phyloP scores from a whole-genome alignment of 2,329 filamentous ascomycete genomes.

The Claviceps pusilla region DNA sequence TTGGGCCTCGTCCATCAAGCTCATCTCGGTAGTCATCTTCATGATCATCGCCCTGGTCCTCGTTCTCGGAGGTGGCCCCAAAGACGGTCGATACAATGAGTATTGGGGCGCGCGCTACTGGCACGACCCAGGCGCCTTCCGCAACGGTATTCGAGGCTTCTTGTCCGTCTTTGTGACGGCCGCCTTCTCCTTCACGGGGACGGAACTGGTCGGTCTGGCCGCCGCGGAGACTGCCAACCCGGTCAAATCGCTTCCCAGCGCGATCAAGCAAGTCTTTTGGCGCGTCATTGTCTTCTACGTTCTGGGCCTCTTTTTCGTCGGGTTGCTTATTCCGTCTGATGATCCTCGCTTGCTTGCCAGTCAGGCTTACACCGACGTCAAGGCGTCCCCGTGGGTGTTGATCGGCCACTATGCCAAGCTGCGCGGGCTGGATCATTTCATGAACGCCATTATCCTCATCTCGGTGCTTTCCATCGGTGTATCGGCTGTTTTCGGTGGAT shows the following conservation, averaged over 20 bases:
- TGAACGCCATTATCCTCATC: slow-evolving; percentile 39
- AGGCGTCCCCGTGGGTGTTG: slow-evolving; percentile 35
- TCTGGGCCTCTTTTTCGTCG: slow-evolving; percentile 33
- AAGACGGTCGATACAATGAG: slow-evolving; percentile 22
- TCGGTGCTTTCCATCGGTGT: slow-evolving; percentile 40
- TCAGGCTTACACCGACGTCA: slow-evolving; percentile 27
- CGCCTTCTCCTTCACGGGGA: slow-evolving; percentile 53
- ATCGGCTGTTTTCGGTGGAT: slow-evolving; percentile 39
- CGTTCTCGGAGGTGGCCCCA: slow-evolving; percentile 41
- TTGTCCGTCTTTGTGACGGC: slow-evolving; percentile 56
- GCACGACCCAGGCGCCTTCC: slow-evolving; percentile 37
- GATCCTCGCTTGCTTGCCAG: slow-evolving; percentile 29
- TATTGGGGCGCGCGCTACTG: slow-evolving; percentile 30
- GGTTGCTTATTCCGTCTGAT: slow-evolving; percentile 28
- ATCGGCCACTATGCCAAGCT: slow-evolving; percentile 33
- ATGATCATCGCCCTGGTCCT: slow-evolving; percentile 46
- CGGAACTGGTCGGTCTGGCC: slow-evolving; percentile 54
- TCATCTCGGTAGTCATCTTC: slow-evolving; percentile 42
- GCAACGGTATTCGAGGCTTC: slow-evolving; percentile 56
- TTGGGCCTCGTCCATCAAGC: slow-evolving; percentile 38
- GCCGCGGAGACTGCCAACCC: slow-evolving; percentile 55
- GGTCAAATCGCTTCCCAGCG: slow-evolving; percentile 56
- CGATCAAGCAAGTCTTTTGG: slow-evolving; percentile 59
- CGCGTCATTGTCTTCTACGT: slow-evolving; percentile 38
- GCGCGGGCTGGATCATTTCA: slow-evolving; percentile 31